These are phyloP conservation scores for Agroathelia rolfsii DNA, from an alignment of 1,284 basidiomycete species.

Conservation along the genomic window DNA sequence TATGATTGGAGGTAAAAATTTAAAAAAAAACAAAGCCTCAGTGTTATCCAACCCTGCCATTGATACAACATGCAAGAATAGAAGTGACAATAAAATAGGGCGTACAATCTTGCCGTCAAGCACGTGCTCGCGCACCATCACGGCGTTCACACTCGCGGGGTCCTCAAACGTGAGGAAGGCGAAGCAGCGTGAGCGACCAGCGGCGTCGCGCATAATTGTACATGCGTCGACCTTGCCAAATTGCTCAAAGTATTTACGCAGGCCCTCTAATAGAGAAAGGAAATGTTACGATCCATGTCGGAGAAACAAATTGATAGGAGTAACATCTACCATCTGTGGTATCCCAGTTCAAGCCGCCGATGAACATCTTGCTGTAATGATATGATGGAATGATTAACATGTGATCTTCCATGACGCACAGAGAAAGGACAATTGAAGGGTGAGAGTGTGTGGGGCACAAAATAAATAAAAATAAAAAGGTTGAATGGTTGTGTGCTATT, in stretches of 20 bases:
- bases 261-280: slow-evolving; percentile 41
- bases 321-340: slow-evolving; percentile 82
- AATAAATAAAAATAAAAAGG: slow-evolving; percentile 20
- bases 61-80: no score
- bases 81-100: slow-evolving; percentile 17
- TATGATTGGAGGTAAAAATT: slow-evolving; percentile 6
- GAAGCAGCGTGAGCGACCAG: slow-evolving; percentile 87
- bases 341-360: slow-evolving; percentile 96
- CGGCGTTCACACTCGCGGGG: slow-evolving; percentile 68
- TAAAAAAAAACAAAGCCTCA: no score
- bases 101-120: slow-evolving; percentile 84
- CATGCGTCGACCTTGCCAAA: slow-evolving; percentile 84
- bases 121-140: slow-evolving; percentile 77
- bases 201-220: slow-evolving; percentile 91
- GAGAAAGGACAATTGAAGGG: slow-evolving; percentile 22
- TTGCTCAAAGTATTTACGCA: slow-evolving; percentile 63
- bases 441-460: slow-evolving; percentile 14
- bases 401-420: no score
- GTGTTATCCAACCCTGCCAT: no score
- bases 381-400: no score
- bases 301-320: slow-evolving; percentile 26
- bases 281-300: slow-evolving; percentile 27
- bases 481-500: no score
- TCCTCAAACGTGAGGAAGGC: slow-evolving; percentile 93
- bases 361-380: slow-evolving; percentile 88